These are phyloP conservation scores for Coleophoma eucalyptorum DNA, from an alignment of 2,329 filamentous ascomycete genomes.

Conservation along the genomic window DNA sequence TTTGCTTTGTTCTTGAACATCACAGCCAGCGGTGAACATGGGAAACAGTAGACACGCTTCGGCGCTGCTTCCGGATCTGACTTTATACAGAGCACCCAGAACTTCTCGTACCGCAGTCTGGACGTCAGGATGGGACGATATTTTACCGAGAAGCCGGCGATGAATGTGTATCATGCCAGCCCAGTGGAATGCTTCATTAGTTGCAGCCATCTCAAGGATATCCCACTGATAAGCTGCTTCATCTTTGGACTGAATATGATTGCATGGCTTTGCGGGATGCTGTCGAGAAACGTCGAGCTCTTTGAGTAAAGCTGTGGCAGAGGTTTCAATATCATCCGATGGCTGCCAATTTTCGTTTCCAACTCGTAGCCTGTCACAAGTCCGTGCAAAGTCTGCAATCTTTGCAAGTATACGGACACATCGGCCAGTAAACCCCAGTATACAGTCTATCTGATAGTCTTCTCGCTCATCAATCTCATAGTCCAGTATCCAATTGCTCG, in stretches of 20 bases:
- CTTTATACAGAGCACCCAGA: conserved; percentile 54
- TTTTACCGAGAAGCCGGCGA: conserved; percentile 65
- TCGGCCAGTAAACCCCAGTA: conserved; percentile 72
- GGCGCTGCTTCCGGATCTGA: conserved; percentile 63
- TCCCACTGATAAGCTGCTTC: conserved; percentile 53
- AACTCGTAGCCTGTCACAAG: conserved; percentile 64
- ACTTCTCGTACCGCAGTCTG: conserved; percentile 61
- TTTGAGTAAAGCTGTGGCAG: conserved; percentile 55
- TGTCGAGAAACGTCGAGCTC: conserved; percentile 55
- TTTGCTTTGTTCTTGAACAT: conserved; percentile 54
- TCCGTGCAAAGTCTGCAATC: conserved; percentile 66
- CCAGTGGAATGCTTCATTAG: conserved; percentile 77
- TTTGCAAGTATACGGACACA: conserved; percentile 69
- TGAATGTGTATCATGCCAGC: conserved; percentile 74
- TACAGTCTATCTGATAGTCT: conserved; percentile 72
- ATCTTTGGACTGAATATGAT: conserved; percentile 41
- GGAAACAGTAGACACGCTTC: conserved; percentile 76
- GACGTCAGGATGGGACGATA: conserved; percentile 54
- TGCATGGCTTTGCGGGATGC: conserved; percentile 32
- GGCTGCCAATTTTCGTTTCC: conserved; percentile 55
- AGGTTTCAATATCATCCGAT: conserved; percentile 43
- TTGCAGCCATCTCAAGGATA: conserved; percentile 61
- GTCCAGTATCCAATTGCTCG: conserved; percentile 30
- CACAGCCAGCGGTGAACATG: conserved; percentile 79
- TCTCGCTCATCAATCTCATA: conserved; percentile 51